Percentiles rank a stretch among this genome's conserved stretches.
Evolutionary conservation across 805 yeast genomes (phyloP).

Genomic region (Isabelozyma heimii): DNA sequence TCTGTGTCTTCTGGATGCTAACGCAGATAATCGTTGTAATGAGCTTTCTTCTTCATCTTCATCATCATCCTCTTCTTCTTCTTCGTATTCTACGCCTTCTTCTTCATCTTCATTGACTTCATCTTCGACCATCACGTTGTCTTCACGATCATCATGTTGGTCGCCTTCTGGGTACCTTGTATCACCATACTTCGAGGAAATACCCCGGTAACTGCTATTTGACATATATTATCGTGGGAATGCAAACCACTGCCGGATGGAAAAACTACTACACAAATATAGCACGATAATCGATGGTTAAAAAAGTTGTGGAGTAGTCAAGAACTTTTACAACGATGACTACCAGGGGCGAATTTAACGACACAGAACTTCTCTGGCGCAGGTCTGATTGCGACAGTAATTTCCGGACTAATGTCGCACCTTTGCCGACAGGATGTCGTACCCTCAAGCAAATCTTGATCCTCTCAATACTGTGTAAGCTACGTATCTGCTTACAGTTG

Average conservation of each 20-base stretch:
- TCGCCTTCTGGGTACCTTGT: background rate
- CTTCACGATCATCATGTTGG: constrained; percentile 2
- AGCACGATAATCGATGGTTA: background rate
- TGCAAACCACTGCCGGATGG: background rate
- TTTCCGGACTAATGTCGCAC: no score
- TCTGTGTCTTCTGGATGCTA: constrained; percentile 16
- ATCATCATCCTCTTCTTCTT: constrained; percentile 7
- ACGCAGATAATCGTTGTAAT: constrained; percentile 39
- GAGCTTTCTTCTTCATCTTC: constrained; percentile 18
- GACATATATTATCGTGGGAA: background rate
- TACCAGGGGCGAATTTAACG: background rate
- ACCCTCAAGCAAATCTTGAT: no score
- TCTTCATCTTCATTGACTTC: constrained; percentile 3
- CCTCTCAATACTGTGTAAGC: no score
- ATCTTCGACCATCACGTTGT: constrained; percentile 1
- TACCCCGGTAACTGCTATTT: background rate
- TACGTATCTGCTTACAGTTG: no score
- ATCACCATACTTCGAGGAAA: background rate
- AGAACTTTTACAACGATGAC: background rate
- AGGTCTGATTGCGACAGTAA: background rate
- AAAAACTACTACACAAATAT: background rate
- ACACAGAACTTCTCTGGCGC: background rate
- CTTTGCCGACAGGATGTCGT: no score
- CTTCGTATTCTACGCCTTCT: background rate
- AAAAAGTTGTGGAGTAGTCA: background rate